Base-by-base conservation (phyloP, 1,139 yeast genomes). In the Taphrina wiesneri region DNA sequence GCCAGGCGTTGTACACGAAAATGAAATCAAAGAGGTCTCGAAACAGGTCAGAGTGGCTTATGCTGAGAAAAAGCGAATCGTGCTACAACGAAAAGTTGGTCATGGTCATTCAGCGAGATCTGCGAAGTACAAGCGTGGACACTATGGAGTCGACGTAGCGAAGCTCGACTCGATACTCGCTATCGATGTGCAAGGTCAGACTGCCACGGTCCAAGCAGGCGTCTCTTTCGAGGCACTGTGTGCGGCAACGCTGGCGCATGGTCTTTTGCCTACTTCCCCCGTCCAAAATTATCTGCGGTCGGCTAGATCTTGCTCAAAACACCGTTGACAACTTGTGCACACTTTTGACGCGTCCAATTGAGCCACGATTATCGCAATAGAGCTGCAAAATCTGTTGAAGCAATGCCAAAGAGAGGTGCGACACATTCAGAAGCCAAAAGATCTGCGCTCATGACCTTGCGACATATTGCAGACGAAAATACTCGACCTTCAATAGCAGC, bases 101-200 rank as follows among this genome's bases (percentile, higher is more conserved):
- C 36, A 54, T 25, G 59, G 59, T 21, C 59, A 54, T 21, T 36
- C 47, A 11, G 59, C 59, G 1, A 46, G 59, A n/a, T 36, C 47
- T 17, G 15, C 47, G 7, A 47, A 15, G 1, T 54, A 54, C 47
- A 54, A 54, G 19, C 13, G 7, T 9, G 59, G 59, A 19, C 47
- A 21, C 5, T 17, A 54, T 36, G 47, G 47, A 9, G 32, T 54
- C 32, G n/a, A 36, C 3, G 32, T 54, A 7, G 25, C 59, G 28
- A 13, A 15, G 13, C 30, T 54, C 2, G 1, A 15, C 17, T 17
- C 59, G 1, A 26, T 54, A 2, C 6, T 54, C 15, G n/a, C 23
- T 11, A 19, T 54, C n/a, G 47, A 32, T 36, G 30, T 9, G 2
- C 47, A n/a, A 2, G 7, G 25, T 11, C 13, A 23, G 19, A 39